phyloP scores from a whole-genome alignment of 192 early-diverging fungal genomes.

The Coemansia sp. region DNA sequence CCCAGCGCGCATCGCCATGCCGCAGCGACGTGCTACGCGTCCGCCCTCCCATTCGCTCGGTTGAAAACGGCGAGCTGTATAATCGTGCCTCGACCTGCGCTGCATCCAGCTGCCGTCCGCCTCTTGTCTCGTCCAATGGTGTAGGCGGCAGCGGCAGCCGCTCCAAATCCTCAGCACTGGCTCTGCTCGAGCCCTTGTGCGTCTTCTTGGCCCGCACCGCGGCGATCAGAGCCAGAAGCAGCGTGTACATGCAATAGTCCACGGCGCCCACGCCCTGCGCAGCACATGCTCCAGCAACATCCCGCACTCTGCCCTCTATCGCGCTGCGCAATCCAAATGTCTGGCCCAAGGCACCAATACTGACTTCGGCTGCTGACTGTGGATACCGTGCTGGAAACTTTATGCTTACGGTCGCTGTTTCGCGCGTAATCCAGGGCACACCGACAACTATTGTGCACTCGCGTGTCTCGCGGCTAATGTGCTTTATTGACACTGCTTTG shows the following conservation, averaged over 20 bases:
- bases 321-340: conserved; percentile 6
- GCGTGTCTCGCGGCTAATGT: conserved; percentile 7
- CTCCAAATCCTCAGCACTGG: conserved; percentile 24
- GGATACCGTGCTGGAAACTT: conserved; percentile 37
- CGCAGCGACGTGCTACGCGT: conserved; percentile 3
- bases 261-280: conserved; percentile 19
- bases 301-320: conserved; percentile 1
- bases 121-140: conserved; percentile 8
- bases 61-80: neutral
- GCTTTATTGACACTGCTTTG: conserved; percentile 10
- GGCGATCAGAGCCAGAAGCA: conserved; percentile 16
- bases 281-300: conserved; percentile 23
- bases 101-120: neutral
- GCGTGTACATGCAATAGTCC: conserved; percentile 36
- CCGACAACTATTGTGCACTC: conserved; percentile 21
- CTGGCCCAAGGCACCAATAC: conserved; percentile 10
- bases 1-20: conserved; percentile 1
- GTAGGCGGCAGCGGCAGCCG: conserved; percentile 36
- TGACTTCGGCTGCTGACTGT: conserved; percentile 7
- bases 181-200: neutral
- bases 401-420: conserved; percentile 18
- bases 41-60: neutral
- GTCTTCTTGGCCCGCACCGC: conserved; percentile 15
- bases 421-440: conserved; percentile 38
- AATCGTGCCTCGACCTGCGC: neutral